Evolutionary conservation across 73 alveolate species (phyloP).

Genomic region (Paramecium primaurelia): DNA sequence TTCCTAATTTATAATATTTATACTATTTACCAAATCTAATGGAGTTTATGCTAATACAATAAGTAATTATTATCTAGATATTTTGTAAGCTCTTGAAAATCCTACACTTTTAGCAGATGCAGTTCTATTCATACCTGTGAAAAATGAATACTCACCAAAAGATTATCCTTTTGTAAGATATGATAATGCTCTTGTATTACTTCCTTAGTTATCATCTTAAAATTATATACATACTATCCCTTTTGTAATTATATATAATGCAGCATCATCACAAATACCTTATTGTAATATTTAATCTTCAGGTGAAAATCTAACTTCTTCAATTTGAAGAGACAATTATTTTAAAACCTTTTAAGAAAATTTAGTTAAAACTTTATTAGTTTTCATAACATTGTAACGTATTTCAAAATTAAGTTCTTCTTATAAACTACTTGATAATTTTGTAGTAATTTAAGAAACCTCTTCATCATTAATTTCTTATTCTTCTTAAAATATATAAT

Average conservation of each 20-base stretch:
- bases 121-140: conserved; percentile 65
- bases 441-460: neutral
- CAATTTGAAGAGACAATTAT: neutral
- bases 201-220: neutral
- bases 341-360: conserved; percentile 11
- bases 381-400: neutral
- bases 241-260: conserved; percentile 42
- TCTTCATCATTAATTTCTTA: conserved; percentile 50
- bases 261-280: conserved; percentile 31
- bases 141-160: conserved; percentile 70
- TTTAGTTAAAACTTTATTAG: neutral
- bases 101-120: conserved; percentile 63
- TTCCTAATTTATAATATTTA: neutral
- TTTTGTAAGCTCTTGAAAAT: conserved; percentile 63
- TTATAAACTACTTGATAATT: neutral
- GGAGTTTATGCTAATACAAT: neutral
- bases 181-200: neutral
- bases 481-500: conserved; percentile 67
- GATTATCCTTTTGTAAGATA: conserved; percentile 43
- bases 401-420: conserved; percentile 46
- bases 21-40: neutral
- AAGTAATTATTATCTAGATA: neutral
- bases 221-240: conserved; percentile 23
- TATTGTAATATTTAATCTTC: conserved; percentile 34
- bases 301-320: conserved; percentile 55